Percentiles rank a stretch among this genome's conserved stretches.
Evolutionary conservation across 441 rosid genomes (phyloP).

Genomic region (Populus hybrid): DNA sequence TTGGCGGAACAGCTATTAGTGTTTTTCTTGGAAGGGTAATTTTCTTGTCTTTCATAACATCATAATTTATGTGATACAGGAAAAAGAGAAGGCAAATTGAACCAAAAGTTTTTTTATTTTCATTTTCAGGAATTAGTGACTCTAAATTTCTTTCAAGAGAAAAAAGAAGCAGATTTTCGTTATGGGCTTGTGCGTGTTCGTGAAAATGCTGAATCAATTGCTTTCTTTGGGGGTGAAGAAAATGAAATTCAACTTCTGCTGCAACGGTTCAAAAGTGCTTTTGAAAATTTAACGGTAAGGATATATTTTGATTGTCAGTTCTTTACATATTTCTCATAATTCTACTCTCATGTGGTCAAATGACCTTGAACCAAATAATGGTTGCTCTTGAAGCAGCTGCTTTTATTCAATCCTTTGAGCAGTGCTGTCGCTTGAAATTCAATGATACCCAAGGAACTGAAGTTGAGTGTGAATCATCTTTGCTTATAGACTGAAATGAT

Average conservation of each 20-base stretch:
- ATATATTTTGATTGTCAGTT: conserved; percentile 12
- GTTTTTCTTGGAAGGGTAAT: conserved; percentile 81
- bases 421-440: background rate
- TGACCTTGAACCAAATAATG: background rate
- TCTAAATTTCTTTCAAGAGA: conserved; percentile 95
- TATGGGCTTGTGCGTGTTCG: conserved; percentile 94
- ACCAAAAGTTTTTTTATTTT: conserved; percentile 13
- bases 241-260: conserved; percentile 81
- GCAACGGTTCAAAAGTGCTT: conserved; percentile 88
- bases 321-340: background rate
- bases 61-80: background rate
- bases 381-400: background rate
- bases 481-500: background rate
- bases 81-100: background rate
- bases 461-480: background rate
- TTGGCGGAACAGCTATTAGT: conserved; percentile 88
- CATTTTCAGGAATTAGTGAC: conserved; percentile 68
- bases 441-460: background rate
- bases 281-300: conserved; percentile 71
- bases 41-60: conserved; percentile 8
- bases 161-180: conserved; percentile 96
- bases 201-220: conserved; percentile 96
- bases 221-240: conserved; percentile 92
- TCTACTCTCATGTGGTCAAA: background rate
- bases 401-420: background rate